A percentile compares a stretch with the other conserved stretches of the same genome.
Evolutionary conservation across 169 alveolate genomes (phyloP).

Genomic region (Besnoitia besnoiti): DNA sequence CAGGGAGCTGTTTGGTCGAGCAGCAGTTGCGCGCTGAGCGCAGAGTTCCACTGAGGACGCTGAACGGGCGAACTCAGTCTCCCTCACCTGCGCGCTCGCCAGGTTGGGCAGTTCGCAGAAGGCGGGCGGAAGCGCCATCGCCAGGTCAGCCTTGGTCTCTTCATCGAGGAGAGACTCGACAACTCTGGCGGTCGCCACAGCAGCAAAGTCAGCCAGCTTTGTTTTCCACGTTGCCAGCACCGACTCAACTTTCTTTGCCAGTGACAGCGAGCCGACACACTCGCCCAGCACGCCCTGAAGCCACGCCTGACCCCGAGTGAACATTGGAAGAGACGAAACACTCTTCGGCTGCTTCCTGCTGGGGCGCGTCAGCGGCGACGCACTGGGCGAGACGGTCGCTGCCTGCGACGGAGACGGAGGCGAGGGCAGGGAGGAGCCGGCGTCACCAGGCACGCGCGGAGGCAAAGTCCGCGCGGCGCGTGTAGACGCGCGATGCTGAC

Average conservation of each 20-base stretch:
- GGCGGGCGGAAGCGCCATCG: slow-evolving; percentile 3
- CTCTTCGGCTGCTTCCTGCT: not conserved
- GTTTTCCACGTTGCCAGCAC: not conserved
- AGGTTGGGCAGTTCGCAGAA: not conserved
- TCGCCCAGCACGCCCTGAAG: not conserved
- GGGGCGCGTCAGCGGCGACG: not conserved
- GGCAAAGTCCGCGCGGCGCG: not conserved
- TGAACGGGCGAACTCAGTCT: too few species aligned
- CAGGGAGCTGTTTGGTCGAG: too few species aligned
- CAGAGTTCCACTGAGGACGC: too few species aligned
- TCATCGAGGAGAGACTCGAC: slow-evolving; percentile 25
- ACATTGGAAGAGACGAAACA: not conserved
- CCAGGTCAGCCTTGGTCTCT: not conserved
- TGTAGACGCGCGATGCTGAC: not conserved
- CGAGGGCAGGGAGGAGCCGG: not conserved
- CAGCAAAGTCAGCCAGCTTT: not conserved
- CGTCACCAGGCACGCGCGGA: not conserved
- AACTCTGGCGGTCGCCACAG: not conserved
- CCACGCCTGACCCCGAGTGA: not conserved
- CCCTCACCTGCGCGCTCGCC: not conserved
- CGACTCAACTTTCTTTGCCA: not conserved
- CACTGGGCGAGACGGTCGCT: not conserved
- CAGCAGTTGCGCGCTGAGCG: too few species aligned
- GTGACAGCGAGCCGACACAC: not conserved
- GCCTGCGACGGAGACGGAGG: not conserved